Evolutionary conservation across 768 basidiomycete species (phyloP).

Genomic region (Pluteus cervinus): DNA sequence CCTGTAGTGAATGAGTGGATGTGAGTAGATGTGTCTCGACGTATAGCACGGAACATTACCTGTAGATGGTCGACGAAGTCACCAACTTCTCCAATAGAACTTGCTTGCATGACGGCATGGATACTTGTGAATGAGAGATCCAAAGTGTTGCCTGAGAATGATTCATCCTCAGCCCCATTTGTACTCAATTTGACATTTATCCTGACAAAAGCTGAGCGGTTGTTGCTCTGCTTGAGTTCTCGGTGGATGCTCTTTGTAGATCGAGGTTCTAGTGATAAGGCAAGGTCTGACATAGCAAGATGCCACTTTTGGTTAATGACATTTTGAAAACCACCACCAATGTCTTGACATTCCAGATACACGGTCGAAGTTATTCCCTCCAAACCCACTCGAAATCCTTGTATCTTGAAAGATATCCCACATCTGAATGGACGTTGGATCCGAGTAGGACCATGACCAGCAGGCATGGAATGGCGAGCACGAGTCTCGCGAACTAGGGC

Average conservation of each 20-base stretch:
- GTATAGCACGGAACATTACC: slow-evolving; percentile 30
- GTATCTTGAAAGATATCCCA: slow-evolving; percentile 55
- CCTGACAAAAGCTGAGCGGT: slow-evolving; percentile 78
- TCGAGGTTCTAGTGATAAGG: slow-evolving; percentile 76
- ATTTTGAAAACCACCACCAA: slow-evolving; percentile 56
- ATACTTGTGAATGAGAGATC: slow-evolving; percentile 64
- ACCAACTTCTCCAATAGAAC: slow-evolving; percentile 84
- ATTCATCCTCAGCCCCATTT: slow-evolving; percentile 16
- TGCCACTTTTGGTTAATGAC: slow-evolving; percentile 53
- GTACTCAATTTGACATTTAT: slow-evolving; percentile 59
- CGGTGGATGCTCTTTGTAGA: slow-evolving; percentile 25
- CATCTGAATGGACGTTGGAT: slow-evolving; percentile 26
- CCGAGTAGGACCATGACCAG: slow-evolving; percentile 13
- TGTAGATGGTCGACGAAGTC: slow-evolving; percentile 86
- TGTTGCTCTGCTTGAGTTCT: slow-evolving; percentile 36
- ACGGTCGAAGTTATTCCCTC: slow-evolving; percentile 69
- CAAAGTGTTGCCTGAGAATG: slow-evolving; percentile 27
- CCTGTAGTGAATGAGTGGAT: slow-evolving; percentile 36
- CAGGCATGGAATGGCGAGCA: slow-evolving; percentile 13
- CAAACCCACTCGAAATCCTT: slow-evolving; percentile 76
- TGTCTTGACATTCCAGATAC: slow-evolving; percentile 69
- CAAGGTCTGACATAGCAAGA: slow-evolving; percentile 65
- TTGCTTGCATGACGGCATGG: slow-evolving; percentile 92
- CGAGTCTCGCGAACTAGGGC: slow-evolving; percentile 60
- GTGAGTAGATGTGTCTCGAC: neutral